These are phyloP conservation scores for Botryotinia globosa DNA, from an alignment of 2,329 filamentous ascomycete species.

Conservation along the genomic window DNA sequence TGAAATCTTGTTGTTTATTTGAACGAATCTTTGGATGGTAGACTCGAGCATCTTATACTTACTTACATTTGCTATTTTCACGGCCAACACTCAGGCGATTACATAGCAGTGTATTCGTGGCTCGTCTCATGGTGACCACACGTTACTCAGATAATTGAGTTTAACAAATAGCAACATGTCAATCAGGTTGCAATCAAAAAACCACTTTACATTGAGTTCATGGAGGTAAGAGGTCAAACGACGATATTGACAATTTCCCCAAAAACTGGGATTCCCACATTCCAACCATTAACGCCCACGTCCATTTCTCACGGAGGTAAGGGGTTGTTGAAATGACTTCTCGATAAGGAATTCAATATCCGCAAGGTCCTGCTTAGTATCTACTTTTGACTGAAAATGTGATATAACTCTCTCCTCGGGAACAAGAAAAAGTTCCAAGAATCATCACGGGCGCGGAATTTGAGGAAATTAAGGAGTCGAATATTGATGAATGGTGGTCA, in stretches of 20 bases:
- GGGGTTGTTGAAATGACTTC: not conserved
- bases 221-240: constrained; percentile 5
- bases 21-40: not conserved
- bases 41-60: not conserved
- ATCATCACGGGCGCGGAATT: not conserved
- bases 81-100: not conserved
- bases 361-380: not conserved
- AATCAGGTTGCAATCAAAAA: not conserved
- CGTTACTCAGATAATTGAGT: not conserved
- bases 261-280: not conserved
- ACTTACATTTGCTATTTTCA: not conserved
- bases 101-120: not conserved
- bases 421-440: not conserved
- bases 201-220: not conserved
- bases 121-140: not conserved
- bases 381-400: not conserved
- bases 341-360: constrained; percentile 3
- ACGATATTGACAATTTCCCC: not conserved
- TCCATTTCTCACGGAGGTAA: not conserved
- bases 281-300: not conserved
- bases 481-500: not conserved
- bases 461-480: not conserved
- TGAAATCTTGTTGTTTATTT: not conserved
- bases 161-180: not conserved
- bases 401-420: not conserved